A percentile compares a stretch with the other conserved stretches of the same genome.
These are phyloP conservation scores for Phytophthora idaei DNA, from an alignment of 352 stramenopile species.

Conservation along the genomic window DNA sequence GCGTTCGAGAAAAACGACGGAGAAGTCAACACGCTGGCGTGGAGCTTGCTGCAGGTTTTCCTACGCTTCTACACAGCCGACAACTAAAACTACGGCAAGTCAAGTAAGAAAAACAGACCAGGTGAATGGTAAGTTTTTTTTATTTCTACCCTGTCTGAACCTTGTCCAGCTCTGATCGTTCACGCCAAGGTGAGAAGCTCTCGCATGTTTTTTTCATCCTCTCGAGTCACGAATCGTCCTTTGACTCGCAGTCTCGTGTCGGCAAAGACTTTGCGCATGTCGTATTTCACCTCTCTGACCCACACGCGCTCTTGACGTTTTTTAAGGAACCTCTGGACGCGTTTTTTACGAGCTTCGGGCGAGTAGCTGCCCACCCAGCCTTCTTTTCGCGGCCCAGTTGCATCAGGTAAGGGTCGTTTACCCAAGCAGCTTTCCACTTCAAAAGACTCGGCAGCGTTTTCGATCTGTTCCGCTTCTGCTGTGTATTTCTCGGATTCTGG, in stretches of 20 bases:
- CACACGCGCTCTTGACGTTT: constrained; percentile 95
- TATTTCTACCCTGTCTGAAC: constrained; percentile 17
- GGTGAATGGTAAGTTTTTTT: constrained; percentile 22
- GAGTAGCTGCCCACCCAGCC: constrained; percentile 92
- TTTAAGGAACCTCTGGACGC: constrained; percentile 93
- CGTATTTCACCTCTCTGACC: constrained; percentile 95
- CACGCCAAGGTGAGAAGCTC: constrained; percentile 75
- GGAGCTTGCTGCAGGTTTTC: constrained; percentile 43
- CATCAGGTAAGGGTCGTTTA: constrained; percentile 14
- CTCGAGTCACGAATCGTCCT: constrained; percentile 96
- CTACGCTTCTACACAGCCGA: constrained; percentile 27
- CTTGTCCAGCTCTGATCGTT: not conserved
- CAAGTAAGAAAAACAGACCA: not conserved
- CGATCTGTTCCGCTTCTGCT: constrained; percentile 14
- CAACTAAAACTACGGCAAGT: constrained; percentile 18
- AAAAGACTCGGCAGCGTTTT: not conserved
- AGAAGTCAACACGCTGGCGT: constrained; percentile 39
- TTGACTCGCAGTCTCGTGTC: constrained; percentile 95
- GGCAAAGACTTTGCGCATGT: constrained; percentile 97
- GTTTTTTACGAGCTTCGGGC: constrained; percentile 86
- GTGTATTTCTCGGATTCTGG: constrained; percentile 6
- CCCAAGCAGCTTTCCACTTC: constrained; percentile 9
- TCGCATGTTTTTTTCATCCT: constrained; percentile 89
- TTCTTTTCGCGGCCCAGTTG: constrained; percentile 27
- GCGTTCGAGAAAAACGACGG: constrained; percentile 37